These are phyloP conservation scores for Blastocladiella emersonii DNA, from an alignment of 371 early-diverging fungal species.

Conservation along the genomic window DNA sequence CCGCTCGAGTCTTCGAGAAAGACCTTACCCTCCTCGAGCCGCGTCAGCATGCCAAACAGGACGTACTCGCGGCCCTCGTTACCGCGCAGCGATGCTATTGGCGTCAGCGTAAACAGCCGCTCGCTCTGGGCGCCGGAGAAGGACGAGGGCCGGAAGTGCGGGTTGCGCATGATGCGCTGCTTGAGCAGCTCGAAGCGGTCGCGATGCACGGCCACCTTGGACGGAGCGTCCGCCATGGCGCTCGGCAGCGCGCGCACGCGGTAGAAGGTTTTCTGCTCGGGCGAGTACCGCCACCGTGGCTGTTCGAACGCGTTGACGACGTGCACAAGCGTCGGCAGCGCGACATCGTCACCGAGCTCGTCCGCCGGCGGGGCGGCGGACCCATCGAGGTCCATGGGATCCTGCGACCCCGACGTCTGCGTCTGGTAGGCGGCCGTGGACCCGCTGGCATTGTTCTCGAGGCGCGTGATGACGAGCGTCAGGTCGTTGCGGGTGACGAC, in stretches of 20 bases:
- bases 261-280: constrained; percentile 44
- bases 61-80: constrained; percentile 51
- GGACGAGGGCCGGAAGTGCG: constrained; percentile 50
- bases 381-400: constrained; percentile 14
- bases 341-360: constrained; percentile 13
- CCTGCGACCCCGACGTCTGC: not conserved
- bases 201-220: constrained; percentile 50
- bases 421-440: not conserved
- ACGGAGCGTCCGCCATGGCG: constrained; percentile 42
- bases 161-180: constrained; percentile 69
- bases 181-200: constrained; percentile 59
- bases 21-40: constrained; percentile 61
- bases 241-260: not conserved
- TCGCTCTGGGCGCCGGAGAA: constrained; percentile 16
- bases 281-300: constrained; percentile 50
- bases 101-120: constrained; percentile 28
- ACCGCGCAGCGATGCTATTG: constrained; percentile 68
- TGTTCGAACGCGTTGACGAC: constrained; percentile 59
- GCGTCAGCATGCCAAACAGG: constrained; percentile 78
- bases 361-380: constrained; percentile 17
- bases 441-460: not conserved
- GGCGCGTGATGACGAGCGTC: constrained; percentile 10
- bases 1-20: constrained; percentile 75
- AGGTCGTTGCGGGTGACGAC: constrained; percentile 15
- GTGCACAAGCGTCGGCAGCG: constrained; percentile 44